phyloP scores from a whole-genome alignment of 768 basidiomycete genomes.

The Boletus rufocinnamomeus region DNA sequence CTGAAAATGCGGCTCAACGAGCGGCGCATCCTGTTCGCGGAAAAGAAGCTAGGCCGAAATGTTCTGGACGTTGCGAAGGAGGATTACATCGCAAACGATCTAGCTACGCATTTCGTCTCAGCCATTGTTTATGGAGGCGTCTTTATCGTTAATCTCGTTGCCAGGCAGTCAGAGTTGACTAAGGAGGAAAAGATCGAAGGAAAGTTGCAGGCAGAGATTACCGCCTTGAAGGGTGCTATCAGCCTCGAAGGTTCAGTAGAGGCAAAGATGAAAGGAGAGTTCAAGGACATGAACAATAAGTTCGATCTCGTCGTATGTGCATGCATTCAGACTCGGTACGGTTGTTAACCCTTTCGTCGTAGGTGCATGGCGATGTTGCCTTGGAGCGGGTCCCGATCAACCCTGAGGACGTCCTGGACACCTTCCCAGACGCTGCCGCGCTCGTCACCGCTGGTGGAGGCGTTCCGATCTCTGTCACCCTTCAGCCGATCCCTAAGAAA shows the following conservation, averaged over 20 bases:
- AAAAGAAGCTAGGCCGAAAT: not conserved
- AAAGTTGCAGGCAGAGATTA: not conserved
- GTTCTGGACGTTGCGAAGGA: not conserved
- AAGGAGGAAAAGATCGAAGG: not conserved
- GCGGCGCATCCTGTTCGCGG: not conserved
- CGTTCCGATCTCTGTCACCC: not conserved
- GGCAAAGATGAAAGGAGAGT: not conserved
- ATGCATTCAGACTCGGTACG: not conserved
- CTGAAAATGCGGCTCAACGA: not conserved
- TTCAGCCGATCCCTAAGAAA: not conserved
- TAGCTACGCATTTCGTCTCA: not conserved
- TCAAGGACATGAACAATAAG: not conserved
- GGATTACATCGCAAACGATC: not conserved
- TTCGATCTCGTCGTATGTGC: not conserved
- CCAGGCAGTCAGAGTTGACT: not conserved
- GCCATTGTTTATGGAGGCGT: not conserved
- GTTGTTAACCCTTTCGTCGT: not conserved
- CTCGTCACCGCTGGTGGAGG: not conserved
- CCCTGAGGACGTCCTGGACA: not conserved
- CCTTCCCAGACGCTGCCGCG: not conserved
- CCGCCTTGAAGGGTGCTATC: not conserved
- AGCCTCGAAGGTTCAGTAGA: not conserved
- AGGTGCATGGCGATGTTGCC: not conserved
- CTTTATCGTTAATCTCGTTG: not conserved
- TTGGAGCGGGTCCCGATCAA: not conserved